Evolutionary conservation across 768 basidiomycete genomes (phyloP), one percentile per base, ranked within the genome.

Genomic region (Saitozyma sp.): DNA sequence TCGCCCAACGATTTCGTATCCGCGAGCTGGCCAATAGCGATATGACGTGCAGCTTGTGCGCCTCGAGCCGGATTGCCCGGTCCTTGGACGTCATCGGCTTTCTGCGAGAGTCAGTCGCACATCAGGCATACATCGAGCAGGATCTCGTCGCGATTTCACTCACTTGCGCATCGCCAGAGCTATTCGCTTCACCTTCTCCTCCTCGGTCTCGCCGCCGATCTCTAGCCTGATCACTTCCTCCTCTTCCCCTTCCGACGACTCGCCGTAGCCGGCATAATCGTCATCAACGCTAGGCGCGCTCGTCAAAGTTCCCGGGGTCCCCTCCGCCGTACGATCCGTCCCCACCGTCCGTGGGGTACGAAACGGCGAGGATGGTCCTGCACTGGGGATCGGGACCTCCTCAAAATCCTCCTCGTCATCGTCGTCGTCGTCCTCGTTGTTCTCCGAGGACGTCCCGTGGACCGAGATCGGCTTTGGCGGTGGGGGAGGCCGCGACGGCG

Each of bases 21-120:
- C 83, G 79, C 6, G 88, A 90, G 73, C 88, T 91, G 13, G 85
- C 84, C 11, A 98, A 83, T 13, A 96, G 83, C n/a, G 85, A 81
- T 10, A 94, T 80, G 9, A 92, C 90, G 70, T 99, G 96, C 13
- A 92, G 82, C 80, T 95, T 94, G 81, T 98, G 95, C 58, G 86
- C 87, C 61, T 89, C 85, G 51, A 94, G 85, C 41, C 93, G 84
- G 9, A 87, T 76, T 48, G 87, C 81, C 11, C 93, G 86, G 72
- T 94, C 90, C 13, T 75, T 72, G 2, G 76, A 72, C 1, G 76
- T 79, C 63, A 79, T 66, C 9, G 78, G 78, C 63, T 77, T 79
- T 52, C 77, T 76, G 51, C 2, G 2, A 8, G 10, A 48, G 14
- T 56, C 63, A 62, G 50, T 49, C 13, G 29, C 5, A 29, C 2